phyloP scores from a whole-genome alignment of 2,329 filamentous ascomycete species.

The Colletotrichum tabaci region DNA sequence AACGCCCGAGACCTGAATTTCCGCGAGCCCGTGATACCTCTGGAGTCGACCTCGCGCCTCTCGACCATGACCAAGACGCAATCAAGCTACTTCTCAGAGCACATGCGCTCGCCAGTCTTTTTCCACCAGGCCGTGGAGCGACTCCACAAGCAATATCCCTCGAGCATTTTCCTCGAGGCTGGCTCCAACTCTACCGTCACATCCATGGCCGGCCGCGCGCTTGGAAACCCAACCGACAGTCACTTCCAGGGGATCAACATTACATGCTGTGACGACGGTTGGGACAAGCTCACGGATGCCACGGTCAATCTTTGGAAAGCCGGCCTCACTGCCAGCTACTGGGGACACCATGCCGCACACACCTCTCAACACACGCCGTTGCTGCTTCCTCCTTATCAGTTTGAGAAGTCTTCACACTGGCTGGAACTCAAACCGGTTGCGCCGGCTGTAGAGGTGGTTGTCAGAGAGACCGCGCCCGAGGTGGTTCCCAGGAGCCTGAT shows the following conservation, averaged over 20 bases:
- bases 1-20: slow-evolving; percentile 43
- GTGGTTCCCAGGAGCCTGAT: background rate
- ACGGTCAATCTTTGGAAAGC: slow-evolving; percentile 1
- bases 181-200: slow-evolving; percentile 57
- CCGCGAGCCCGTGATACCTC: background rate
- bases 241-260: slow-evolving; percentile 2
- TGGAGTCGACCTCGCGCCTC: slow-evolving; percentile 2
- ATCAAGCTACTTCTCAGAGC: slow-evolving; percentile 48
- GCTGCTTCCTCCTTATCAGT: slow-evolving; percentile 59
- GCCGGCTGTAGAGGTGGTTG: slow-evolving; percentile 50
- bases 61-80: background rate
- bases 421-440: slow-evolving; percentile 51
- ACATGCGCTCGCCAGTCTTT: slow-evolving; percentile 61
- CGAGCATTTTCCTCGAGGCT: slow-evolving; percentile 57
- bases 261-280: background rate
- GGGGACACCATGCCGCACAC: slow-evolving; percentile 43
- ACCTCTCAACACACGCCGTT: slow-evolving; percentile 43
- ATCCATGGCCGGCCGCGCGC: slow-evolving; percentile 50
- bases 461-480: slow-evolving; percentile 45
- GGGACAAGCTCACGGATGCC: background rate
- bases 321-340: background rate
- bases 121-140: slow-evolving; percentile 60
- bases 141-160: slow-evolving; percentile 49
- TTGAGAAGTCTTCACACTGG: slow-evolving; percentile 58
- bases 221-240: slow-evolving; percentile 24